phyloP scores from a whole-genome alignment of 352 stramenopile species.

The Elongisporangium undulatum region DNA sequence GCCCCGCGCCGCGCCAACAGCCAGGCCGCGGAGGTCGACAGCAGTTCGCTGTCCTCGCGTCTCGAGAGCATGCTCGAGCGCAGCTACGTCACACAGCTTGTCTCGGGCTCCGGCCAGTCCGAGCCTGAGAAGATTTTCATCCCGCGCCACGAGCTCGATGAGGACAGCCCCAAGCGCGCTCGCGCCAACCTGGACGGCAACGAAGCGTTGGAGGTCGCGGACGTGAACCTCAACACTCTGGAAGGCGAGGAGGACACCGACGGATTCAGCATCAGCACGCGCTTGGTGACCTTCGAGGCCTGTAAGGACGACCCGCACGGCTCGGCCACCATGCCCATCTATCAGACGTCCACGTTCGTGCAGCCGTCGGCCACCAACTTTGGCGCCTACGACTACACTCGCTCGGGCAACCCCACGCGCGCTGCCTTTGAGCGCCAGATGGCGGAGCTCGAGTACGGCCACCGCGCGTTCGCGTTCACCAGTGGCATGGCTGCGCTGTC shows the following conservation, averaged over 20 bases:
- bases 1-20: slow-evolving; percentile 30
- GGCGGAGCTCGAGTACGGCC: slow-evolving; percentile 71
- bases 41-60: slow-evolving; percentile 43
- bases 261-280: slow-evolving; percentile 68
- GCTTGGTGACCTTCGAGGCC: slow-evolving; percentile 72
- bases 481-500: slow-evolving; percentile 96
- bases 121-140: slow-evolving; percentile 80
- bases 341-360: slow-evolving; percentile 89
- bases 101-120: slow-evolving; percentile 53
- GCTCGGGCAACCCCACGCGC: slow-evolving; percentile 92
- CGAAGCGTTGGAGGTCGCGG: slow-evolving; percentile 40
- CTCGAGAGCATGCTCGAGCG: slow-evolving; percentile 80
- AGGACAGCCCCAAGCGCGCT: slow-evolving; percentile 33
- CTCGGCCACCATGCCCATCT: slow-evolving; percentile 90
- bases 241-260: slow-evolving; percentile 28
- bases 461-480: slow-evolving; percentile 87
- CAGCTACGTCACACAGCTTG: slow-evolving; percentile 81
- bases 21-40: slow-evolving; percentile 11
- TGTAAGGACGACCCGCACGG: slow-evolving; percentile 89
- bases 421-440: slow-evolving; percentile 91
- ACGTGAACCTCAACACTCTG: slow-evolving; percentile 26
- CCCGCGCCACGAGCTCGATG: slow-evolving; percentile 49
- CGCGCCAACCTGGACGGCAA: slow-evolving; percentile 77
- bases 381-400: slow-evolving; percentile 92
- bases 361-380: slow-evolving; percentile 88